Evolutionary conservation across 345 rosid species (phyloP).

Genomic region (Noccaea caerulescens): DNA sequence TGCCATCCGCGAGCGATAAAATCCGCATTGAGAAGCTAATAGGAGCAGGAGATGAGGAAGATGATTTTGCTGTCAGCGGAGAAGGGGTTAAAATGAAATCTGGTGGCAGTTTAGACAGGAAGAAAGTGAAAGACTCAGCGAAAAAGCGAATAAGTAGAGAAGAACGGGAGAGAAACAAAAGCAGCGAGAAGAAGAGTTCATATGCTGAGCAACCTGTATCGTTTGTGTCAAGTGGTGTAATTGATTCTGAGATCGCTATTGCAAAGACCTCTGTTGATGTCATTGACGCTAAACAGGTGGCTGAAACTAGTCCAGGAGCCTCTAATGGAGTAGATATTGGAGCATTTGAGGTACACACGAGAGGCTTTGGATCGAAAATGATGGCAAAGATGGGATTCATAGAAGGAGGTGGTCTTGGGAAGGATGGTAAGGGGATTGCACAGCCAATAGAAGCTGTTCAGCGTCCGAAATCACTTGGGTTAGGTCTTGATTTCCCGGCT

Average conservation of each 20-base stretch:
- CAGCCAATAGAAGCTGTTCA: constrained; percentile 74
- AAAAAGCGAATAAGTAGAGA: constrained; percentile 48
- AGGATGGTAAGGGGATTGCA: constrained; percentile 80
- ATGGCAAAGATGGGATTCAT: constrained; percentile 92
- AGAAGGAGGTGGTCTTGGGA: constrained; percentile 87
- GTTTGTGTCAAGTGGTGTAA: constrained; percentile 71
- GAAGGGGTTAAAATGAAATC: constrained; percentile 51
- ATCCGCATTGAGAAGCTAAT: constrained; percentile 84
- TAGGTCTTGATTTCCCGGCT: constrained; percentile 59
- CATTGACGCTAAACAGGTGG: constrained; percentile 43
- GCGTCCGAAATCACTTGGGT: constrained; percentile 80
- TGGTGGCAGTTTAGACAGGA: constrained; percentile 44
- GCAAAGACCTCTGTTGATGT: constrained; percentile 30
- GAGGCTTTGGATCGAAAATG: constrained; percentile 92
- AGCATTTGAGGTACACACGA: constrained; percentile 86
- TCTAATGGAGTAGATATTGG: constrained; percentile 53
- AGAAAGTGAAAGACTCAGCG: constrained; percentile 41
- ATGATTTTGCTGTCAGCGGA: constrained; percentile 58
- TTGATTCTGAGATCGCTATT: constrained; percentile 59
- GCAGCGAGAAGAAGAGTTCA: constrained; percentile 50
- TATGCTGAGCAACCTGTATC: constrained; percentile 77
- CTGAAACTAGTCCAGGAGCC: constrained; percentile 41
- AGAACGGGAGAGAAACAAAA: constrained; percentile 48
- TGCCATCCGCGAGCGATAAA: constrained; percentile 80
- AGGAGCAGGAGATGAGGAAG: constrained; percentile 67